Evolutionary conservation across 805 yeast genomes (phyloP), one percentile per base, ranked within the genome.

Genomic region (Wickerhamiella sergipiensis): DNA sequence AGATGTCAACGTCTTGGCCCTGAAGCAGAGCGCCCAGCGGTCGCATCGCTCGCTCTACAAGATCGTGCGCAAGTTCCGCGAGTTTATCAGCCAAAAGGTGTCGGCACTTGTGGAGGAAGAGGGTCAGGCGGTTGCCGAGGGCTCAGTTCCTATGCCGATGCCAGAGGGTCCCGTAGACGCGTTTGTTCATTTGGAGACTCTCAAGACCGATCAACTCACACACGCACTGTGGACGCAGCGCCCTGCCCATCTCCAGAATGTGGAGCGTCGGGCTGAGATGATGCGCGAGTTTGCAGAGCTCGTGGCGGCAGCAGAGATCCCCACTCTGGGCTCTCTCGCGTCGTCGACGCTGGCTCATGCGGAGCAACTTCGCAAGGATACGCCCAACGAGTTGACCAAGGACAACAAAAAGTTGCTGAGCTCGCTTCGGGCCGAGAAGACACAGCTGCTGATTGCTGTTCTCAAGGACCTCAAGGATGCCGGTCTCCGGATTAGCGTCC

Each of bases 1-100:
- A 59, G 99, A 92, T 68, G 89, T 88, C 12, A 94, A 92, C 61
- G 78, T 88, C 44, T 94, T 85, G 61, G 95, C 98, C 0, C 73
- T 92, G 60, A 88, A 86, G 58, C 97, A 89, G 66, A 86, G 96
- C 66, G 92, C 98, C 6, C 80, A 87, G 56, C 78, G 83, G 46
- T 88, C 97, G 0, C 98, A 94, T 62, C 78, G 79, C 56, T 79
- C 74, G 58, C 78, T 92, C 49, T 90, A 82, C 76, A 92, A 88
- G 66, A 64, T 85, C 48, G 83, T 90, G 10, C 75, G 88, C 52
- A 87, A 87, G 64, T 92, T 85, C 63, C 77, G 97, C 49, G 74
- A 74, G 1, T 60, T 82, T 31, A 65, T 89, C 10, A 64, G 73
- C 6, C 72, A 72, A 22, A 71, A 76, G 1, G 78, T 84, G 0